These are phyloP conservation scores for Rubroboletus pulcherrimus DNA, from an alignment of 768 basidiomycete genomes.

Conservation along the genomic window DNA sequence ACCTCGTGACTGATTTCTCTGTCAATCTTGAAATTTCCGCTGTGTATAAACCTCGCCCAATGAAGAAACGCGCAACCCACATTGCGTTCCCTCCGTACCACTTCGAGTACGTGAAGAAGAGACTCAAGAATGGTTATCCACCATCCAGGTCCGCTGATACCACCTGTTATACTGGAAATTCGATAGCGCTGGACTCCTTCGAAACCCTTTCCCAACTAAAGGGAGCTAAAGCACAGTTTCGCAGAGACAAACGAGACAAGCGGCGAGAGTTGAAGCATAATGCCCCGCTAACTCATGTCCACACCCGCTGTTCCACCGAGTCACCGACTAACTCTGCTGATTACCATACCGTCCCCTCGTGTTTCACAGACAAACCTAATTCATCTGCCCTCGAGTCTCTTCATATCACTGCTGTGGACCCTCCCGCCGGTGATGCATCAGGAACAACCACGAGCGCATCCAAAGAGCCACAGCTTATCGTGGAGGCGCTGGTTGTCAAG, in stretches of 20 bases:
- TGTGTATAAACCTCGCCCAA: conserved; percentile 71
- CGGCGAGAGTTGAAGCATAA: conserved; percentile 44
- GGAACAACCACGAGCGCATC: not conserved
- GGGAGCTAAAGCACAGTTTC: conserved; percentile 33
- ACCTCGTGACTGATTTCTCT: conserved; percentile 25
- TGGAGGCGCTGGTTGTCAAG: conserved; percentile 76
- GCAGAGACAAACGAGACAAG: conserved; percentile 48
- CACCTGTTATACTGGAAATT: not conserved
- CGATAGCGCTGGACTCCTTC: not conserved
- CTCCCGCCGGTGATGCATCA: conserved; percentile 2
- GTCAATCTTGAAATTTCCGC: conserved; percentile 65
- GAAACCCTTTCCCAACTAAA: conserved; percentile 2
- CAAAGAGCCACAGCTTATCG: conserved; percentile 58
- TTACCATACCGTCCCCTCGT: not conserved
- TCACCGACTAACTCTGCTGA: not conserved
- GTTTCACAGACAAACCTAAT: conserved; percentile 6
- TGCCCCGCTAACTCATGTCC: conserved; percentile 19
- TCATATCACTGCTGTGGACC: conserved; percentile 30
- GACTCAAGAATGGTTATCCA: conserved; percentile 28
- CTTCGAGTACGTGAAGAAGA: conserved; percentile 12
- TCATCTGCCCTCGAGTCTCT: conserved; percentile 30
- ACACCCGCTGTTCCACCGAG: not conserved
- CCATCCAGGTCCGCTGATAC: conserved; percentile 1
- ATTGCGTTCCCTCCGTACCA: conserved; percentile 24
- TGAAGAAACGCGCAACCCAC: conserved; percentile 42